Percentiles rank a stretch among this genome's conserved stretches.
Conservation (phyloP, 257 asterid species). For the Salvia miltiorrhiza region DNA sequence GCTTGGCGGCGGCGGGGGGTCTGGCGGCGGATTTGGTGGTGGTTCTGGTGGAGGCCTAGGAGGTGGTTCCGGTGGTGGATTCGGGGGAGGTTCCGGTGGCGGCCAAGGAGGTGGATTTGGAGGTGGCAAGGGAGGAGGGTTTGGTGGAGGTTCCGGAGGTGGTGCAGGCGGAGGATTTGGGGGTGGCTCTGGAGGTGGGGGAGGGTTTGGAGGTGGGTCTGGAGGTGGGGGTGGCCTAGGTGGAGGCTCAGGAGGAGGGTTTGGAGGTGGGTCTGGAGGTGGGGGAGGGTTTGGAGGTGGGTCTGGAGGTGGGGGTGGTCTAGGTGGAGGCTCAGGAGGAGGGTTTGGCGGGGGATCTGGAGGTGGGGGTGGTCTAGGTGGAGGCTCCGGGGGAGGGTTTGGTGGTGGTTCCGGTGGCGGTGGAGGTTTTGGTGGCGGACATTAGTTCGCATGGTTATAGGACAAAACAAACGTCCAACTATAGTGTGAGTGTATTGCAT, state of each 20-base stretch:
- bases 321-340: conserved; percentile 17
- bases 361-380: background rate
- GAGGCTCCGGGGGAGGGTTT: background rate
- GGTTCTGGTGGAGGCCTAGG: conserved; percentile 2
- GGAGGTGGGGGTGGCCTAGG: conserved; percentile 9
- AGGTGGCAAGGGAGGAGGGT: conserved; percentile 14
- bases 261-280: background rate
- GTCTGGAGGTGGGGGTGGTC: conserved; percentile 15
- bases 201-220: background rate
- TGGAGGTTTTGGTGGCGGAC: conserved; percentile 20
- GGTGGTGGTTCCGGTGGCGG: conserved; percentile 20
- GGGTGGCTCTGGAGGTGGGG: conserved; percentile 15
- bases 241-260: conserved; percentile 6
- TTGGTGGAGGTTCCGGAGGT: conserved; percentile 20
- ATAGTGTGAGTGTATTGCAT: background rate
- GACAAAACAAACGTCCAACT: conserved; percentile 12
- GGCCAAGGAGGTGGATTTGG: background rate
- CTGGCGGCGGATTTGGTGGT: conserved; percentile 22
- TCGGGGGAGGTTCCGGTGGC: conserved; percentile 23
- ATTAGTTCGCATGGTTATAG: background rate
- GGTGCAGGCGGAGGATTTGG: background rate
- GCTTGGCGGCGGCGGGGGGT: background rate
- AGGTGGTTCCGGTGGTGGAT: conserved; percentile 26
- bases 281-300: no score
- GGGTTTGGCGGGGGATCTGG: no score